Evolutionary conservation across 176 grass and related monocot species (phyloP).

Genomic region (Tuctoria greenei): DNA sequence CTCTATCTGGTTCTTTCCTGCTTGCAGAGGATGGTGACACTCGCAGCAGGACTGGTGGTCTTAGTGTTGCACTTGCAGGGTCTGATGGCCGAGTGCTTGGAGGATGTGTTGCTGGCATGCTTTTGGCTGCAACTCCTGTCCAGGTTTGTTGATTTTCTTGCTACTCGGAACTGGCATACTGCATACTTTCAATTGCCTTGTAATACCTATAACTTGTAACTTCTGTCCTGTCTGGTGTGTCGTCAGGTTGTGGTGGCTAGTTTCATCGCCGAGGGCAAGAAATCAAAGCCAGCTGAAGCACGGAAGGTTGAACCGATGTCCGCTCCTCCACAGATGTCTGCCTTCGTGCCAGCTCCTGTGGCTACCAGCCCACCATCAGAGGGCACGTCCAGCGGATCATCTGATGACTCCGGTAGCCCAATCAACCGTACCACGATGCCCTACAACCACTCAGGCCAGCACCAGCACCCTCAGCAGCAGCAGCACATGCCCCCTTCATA

Average conservation of each 20-base stretch:
- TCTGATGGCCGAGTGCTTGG: slow-evolving; percentile 95
- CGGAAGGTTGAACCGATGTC: slow-evolving; percentile 66
- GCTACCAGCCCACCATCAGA: slow-evolving; percentile 61
- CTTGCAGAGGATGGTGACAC: slow-evolving; percentile 93
- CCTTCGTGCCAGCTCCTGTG: slow-evolving; percentile 52
- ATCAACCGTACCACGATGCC: slow-evolving; percentile 56
- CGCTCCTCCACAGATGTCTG: slow-evolving; percentile 59
- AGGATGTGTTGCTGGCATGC: slow-evolving; percentile 94
- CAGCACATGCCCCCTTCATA: slow-evolving; percentile 72
- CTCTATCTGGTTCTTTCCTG: slow-evolving; percentile 89
- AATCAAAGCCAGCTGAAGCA: slow-evolving; percentile 67
- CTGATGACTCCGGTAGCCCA: slow-evolving; percentile 71
- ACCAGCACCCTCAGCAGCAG: slow-evolving; percentile 45
- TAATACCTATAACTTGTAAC: neutral
- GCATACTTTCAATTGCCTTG: neutral
- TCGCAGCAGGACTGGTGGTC: slow-evolving; percentile 85
- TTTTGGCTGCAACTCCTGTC: slow-evolving; percentile 82
- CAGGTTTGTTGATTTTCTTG: slow-evolving; percentile 45
- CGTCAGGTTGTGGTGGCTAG: slow-evolving; percentile 88
- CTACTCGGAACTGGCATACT: neutral
- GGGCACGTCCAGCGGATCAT: slow-evolving; percentile 72
- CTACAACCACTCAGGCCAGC: slow-evolving; percentile 56
- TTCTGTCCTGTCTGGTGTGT: neutral
- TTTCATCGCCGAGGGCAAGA: slow-evolving; percentile 90
- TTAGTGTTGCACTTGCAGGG: slow-evolving; percentile 90